Conservation (phyloP, 176 grass and related monocot species). For the Zoysia pacifica region DNA sequence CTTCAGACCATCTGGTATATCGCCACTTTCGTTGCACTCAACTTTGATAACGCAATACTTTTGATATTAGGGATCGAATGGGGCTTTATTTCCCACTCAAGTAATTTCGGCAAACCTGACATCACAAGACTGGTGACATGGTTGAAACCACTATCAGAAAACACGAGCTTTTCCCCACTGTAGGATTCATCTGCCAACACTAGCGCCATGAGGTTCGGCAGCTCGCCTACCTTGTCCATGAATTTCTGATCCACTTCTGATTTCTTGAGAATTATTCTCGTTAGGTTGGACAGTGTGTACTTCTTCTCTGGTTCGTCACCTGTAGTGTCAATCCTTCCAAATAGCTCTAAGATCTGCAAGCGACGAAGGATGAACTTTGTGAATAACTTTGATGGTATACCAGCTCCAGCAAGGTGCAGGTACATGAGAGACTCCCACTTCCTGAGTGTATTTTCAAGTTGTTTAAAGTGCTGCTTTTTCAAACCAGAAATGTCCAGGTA, state of each 20-base stretch:
- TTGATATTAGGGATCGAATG: background rate
- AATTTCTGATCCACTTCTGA: slow-evolving; percentile 23
- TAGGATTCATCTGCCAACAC: slow-evolving; percentile 23
- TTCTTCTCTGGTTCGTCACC: background rate
- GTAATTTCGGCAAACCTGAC: background rate
- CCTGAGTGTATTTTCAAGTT: slow-evolving; percentile 6
- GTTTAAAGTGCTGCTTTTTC: background rate
- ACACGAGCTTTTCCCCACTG: background rate
- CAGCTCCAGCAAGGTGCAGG: slow-evolving; percentile 6
- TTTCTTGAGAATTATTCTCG: slow-evolving; percentile 16
- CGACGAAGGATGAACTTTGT: slow-evolving; percentile 29
- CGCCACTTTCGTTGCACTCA: background rate
- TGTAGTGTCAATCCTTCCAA: background rate
- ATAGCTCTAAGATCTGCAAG: slow-evolving; percentile 32
- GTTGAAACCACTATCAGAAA: slow-evolving; percentile 38
- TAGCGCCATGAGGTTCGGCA: slow-evolving; percentile 35
- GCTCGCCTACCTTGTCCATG: slow-evolving; percentile 41
- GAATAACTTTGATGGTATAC: slow-evolving; percentile 22
- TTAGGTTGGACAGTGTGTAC: slow-evolving; percentile 40
- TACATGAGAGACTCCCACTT: slow-evolving; percentile 42
- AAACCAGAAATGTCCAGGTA: slow-evolving; percentile 22
- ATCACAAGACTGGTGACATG: slow-evolving; percentile 29
- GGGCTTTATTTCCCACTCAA: slow-evolving; percentile 11
- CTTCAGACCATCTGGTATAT: background rate
- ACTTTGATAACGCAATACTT: slow-evolving; percentile 26